These are phyloP conservation scores for Crotalaria pallida DNA, from an alignment of 306 rosid species.

Conservation along the genomic window DNA sequence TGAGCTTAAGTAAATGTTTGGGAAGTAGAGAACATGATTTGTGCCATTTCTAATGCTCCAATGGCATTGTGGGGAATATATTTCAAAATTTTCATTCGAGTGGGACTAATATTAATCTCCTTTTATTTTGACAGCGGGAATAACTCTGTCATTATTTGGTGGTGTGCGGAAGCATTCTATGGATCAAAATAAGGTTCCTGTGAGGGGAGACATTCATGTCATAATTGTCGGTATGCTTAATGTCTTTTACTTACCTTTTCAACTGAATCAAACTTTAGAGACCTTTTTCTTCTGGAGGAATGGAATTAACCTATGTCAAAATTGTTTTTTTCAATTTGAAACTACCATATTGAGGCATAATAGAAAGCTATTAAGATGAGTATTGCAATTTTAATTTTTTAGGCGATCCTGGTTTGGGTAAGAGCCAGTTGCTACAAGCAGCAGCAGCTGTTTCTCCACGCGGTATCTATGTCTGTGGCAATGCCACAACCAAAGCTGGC, in stretches of 20 bases:
- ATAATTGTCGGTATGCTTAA: constrained; percentile 76
- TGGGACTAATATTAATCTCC: constrained; percentile 13
- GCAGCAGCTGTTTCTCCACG: constrained; percentile 89
- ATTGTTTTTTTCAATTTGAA: constrained; percentile 1
- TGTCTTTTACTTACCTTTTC: constrained; percentile 25
- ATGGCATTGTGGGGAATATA: not conserved
- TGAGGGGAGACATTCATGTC: constrained; percentile 94
- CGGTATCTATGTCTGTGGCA: constrained; percentile 94
- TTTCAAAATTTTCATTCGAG: constrained; percentile 3
- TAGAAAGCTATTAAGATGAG: constrained; percentile 4
- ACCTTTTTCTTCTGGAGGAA: constrained; percentile 4
- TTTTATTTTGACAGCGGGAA: constrained; percentile 62
- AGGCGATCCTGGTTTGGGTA: constrained; percentile 98
- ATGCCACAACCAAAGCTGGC: constrained; percentile 91
- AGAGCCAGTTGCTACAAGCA: constrained; percentile 93
- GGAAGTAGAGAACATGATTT: constrained; percentile 6
- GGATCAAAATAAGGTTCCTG: constrained; percentile 95
- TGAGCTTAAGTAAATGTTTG: constrained; percentile 1
- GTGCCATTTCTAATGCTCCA: not conserved
- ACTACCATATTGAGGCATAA: not conserved
- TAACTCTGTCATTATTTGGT: constrained; percentile 79
- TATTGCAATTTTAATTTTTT: constrained; percentile 26
- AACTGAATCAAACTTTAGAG: constrained; percentile 15
- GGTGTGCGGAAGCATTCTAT: constrained; percentile 79
- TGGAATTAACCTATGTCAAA: constrained; percentile 7